Evolutionary conservation across 2,329 filamentous ascomycete genomes (phyloP).

Genomic region (Aspergillus intermedius): DNA sequence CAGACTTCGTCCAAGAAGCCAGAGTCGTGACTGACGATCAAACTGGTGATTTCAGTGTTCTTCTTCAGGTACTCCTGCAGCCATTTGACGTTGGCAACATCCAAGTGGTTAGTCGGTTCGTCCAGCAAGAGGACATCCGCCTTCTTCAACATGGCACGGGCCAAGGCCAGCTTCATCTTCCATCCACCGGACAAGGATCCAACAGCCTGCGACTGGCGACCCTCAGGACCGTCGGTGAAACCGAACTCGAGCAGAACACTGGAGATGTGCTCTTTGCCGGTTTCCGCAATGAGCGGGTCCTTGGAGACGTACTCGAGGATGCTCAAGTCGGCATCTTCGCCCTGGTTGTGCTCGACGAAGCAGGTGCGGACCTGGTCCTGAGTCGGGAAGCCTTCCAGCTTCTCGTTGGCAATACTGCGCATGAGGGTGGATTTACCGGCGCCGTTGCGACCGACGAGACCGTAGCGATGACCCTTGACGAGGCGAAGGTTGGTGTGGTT

Average conservation of each 20-base stretch:
- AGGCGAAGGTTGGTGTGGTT: conserved; percentile 93
- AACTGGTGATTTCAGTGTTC: conserved; percentile 92
- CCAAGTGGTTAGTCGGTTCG: conserved; percentile 98
- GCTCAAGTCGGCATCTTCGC: conserved; percentile 91
- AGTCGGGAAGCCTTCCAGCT: conserved; percentile 92
- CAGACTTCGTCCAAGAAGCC: conserved; percentile 95
- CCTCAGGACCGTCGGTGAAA: conserved; percentile 83
- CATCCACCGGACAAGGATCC: conserved; percentile 94
- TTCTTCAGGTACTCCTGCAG: conserved; percentile 88
- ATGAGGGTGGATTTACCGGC: conserved; percentile 98
- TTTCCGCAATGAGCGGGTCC: conserved; percentile 75
- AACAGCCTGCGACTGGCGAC: conserved; percentile 80
- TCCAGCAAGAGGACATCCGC: conserved; percentile 95
- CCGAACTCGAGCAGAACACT: conserved; percentile 84
- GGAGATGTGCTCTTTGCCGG: conserved; percentile 73
- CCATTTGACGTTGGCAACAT: conserved; percentile 95
- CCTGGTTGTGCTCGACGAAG: conserved; percentile 99
- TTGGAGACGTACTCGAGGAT: conserved; percentile 90
- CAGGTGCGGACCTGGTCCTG: conserved; percentile 90
- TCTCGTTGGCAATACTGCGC: conserved; percentile 90
- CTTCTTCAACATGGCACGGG: conserved; percentile 90
- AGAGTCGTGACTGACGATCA: conserved; percentile 98
- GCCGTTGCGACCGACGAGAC: conserved; percentile 93
- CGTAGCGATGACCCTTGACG: conserved; percentile 93
- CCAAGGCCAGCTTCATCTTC: conserved; percentile 99